Base-by-base conservation (phyloP, 2,329 filamentous ascomycete species). In the Xylaria sp. region DNA sequence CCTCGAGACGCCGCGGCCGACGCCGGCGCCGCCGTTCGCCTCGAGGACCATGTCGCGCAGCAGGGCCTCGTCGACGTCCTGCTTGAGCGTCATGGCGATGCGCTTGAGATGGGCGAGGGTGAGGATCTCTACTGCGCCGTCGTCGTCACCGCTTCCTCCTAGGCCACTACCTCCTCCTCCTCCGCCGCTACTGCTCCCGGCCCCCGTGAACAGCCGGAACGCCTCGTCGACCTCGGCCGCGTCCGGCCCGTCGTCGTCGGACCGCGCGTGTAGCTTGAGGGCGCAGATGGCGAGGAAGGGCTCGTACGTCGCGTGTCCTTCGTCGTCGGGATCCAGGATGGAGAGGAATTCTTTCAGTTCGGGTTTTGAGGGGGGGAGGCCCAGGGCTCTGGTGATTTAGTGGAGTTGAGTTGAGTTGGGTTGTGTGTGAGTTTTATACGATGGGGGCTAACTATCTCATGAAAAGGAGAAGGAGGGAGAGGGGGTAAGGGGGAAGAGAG, bases 11-110 rank as follows among this genome's bases (percentile, higher is more conserved):
- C 92, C 93, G 65, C 84, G 87, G 44, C 84, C 88, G 12, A 92
- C 87, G 18, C 92, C 91, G 3, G 86, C 89, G 1, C 93, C 93
- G 2, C 92, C 93, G 80, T 97, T 98, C 58, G 95, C 96, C 84
- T 98, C 95, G 58, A 94, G 83, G 66, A 99, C 91, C 96, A 99
- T 99, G 83, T 98, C 94, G 82, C 88, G 89, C 77, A 99, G 82
- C 77, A 97, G 81, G 58, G 93, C 91, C 75, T 98, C 96, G 68
- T 89, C 88, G 27, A 97, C 90, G 70, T 91, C 93, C 81, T 97
- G 93, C 81, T 93, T 93, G 75, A 99, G 82, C 75, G 93, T 88
- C 73, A 88, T 89, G 50, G 94, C 94, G 63, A 98, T 91, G 75
- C 91, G 86, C 77, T 89, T 88, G 78, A 99, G 82, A 81, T 97